Percentiles rank a stretch among this genome's conserved stretches.
Conservation (phyloP, 2,329 filamentous ascomycete genomes). For the Aplosporella prunicola region DNA sequence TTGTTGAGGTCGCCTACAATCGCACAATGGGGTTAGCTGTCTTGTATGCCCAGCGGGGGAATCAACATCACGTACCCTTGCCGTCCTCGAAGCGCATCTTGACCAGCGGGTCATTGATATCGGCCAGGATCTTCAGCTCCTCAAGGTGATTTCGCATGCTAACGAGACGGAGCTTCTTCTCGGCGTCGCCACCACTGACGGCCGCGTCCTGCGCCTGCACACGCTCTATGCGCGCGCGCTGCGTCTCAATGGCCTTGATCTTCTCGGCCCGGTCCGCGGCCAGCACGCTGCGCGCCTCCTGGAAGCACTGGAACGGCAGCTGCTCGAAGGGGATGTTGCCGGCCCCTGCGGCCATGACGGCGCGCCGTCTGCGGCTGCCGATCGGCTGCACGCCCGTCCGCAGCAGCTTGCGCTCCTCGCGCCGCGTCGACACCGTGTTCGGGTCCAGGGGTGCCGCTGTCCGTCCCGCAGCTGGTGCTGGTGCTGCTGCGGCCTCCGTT, state of each 20-base stretch:
- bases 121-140: conserved; percentile 74
- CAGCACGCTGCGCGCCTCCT: conserved; percentile 82
- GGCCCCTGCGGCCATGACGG: conserved; percentile 42
- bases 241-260: conserved; percentile 58
- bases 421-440: conserved; percentile 54
- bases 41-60: no score
- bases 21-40: neutral
- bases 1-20: conserved; percentile 84
- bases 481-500: conserved; percentile 11
- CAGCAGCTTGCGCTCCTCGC: conserved; percentile 59
- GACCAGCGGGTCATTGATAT: conserved; percentile 89
- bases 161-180: conserved; percentile 56
- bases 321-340: conserved; percentile 78
- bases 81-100: conserved; percentile 94
- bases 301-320: conserved; percentile 94
- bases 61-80: conserved; percentile 61
- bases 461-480: conserved; percentile 13
- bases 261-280: conserved; percentile 73
- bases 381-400: conserved; percentile 61
- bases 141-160: conserved; percentile 67
- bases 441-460: conserved; percentile 47
- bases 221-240: conserved; percentile 58
- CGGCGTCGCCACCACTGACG: conserved; percentile 52
- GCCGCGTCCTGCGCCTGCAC: conserved; percentile 51
- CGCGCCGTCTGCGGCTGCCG: conserved; percentile 74